phyloP scores from a whole-genome alignment of 139 green algal species.

The Closterium sp. region DNA sequence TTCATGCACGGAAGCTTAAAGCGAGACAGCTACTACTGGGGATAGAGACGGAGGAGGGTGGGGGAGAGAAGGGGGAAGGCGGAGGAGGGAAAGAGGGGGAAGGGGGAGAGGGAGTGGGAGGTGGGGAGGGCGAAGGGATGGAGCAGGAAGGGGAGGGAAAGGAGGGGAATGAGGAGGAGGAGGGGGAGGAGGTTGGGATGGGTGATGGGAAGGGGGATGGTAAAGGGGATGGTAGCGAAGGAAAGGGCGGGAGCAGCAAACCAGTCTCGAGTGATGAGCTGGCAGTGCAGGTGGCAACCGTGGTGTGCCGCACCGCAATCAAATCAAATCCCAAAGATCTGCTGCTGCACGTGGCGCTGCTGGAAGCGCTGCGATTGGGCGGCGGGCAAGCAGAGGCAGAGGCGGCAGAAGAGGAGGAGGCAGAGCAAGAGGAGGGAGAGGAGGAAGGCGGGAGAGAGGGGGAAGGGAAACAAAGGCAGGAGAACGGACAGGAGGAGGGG shows the following conservation, averaged over 20 bases:
- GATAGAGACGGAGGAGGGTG: background rate
- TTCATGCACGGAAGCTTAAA: conserved; percentile 76
- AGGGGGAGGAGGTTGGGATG: background rate
- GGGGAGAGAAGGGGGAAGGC: too few relatives aligned
- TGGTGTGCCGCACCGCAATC: background rate
- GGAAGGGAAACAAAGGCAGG: background rate
- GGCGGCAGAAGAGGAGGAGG: background rate
- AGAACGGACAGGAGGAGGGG: background rate
- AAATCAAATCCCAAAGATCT: background rate
- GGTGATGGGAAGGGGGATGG: background rate
- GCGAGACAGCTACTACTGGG: conserved; percentile 71
- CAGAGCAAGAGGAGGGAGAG: background rate
- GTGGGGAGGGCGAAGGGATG: background rate
- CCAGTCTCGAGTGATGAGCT: background rate
- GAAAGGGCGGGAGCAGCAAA: background rate
- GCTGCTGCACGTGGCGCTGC: background rate
- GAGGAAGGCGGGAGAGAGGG: background rate
- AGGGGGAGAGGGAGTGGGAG: background rate
- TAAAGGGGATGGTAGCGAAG: background rate
- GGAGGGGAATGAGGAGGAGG: background rate
- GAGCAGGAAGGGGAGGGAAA: background rate
- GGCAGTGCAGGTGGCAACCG: background rate
- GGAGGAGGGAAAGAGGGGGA: background rate
- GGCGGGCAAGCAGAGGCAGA: background rate
- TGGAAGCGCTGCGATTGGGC: conserved; percentile 5